phyloP scores from a whole-genome alignment of 352 stramenopile species.

The Paralagenidium karlingii region DNA sequence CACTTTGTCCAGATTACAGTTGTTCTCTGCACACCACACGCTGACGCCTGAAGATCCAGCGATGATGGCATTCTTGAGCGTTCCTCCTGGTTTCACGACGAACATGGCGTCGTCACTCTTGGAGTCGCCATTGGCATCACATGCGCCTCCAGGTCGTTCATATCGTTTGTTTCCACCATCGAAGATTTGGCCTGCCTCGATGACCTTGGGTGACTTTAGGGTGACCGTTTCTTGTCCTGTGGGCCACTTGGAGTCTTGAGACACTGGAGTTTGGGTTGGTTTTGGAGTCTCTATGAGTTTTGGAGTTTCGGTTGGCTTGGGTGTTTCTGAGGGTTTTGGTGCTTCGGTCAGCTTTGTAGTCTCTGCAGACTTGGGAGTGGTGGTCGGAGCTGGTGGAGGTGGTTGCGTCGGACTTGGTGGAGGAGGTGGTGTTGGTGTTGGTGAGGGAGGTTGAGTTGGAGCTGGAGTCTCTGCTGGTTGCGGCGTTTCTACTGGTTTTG shows the following conservation, averaged over 20 bases:
- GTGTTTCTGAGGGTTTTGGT: conserved; percentile 2
- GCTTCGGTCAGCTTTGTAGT: too few relatives aligned
- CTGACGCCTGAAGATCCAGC: conserved; percentile 21
- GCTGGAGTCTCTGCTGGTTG: too few relatives aligned
- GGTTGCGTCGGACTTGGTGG: too few relatives aligned
- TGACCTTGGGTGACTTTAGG: conserved; percentile 13
- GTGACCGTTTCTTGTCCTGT: conserved; percentile 19
- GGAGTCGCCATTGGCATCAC: conserved; percentile 15
- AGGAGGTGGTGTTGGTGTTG: too few relatives aligned
- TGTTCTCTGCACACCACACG: conserved; percentile 42
- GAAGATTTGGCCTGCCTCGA: conserved; percentile 21
- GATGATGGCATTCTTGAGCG: conserved; percentile 53
- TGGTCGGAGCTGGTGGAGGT: too few relatives aligned
- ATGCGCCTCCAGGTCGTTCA: conserved; percentile 37
- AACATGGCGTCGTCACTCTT: conserved; percentile 35
- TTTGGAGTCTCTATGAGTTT: conserved; percentile 3
- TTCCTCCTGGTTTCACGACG: conserved; percentile 37
- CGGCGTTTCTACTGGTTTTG: too few relatives aligned
- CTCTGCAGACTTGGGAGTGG: too few relatives aligned
- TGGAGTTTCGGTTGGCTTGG: neutral
- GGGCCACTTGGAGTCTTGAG: conserved; percentile 32
- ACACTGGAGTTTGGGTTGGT: too few relatives aligned
- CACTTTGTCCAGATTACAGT: conserved; percentile 41
- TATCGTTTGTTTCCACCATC: conserved; percentile 48
- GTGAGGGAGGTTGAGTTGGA: too few relatives aligned